phyloP scores from a whole-genome alignment of 345 rosid species.

The Boechera stricta region DNA sequence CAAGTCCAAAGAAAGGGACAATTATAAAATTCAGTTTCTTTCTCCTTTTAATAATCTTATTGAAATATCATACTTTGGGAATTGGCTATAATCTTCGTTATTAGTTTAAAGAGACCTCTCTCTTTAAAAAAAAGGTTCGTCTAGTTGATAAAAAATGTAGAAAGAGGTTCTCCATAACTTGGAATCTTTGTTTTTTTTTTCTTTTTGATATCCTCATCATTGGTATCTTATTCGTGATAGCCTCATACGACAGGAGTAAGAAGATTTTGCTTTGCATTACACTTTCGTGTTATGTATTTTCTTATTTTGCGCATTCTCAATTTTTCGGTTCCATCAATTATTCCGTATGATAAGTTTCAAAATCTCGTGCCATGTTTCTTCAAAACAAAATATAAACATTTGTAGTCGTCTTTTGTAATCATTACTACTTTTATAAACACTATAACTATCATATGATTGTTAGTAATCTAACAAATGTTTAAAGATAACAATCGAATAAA shows the following conservation, averaged over 20 bases:
- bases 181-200: conserved; percentile 27
- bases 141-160: conserved; percentile 30
- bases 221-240: conserved; percentile 42
- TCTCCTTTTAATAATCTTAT: conserved; percentile 17
- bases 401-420: conserved; percentile 35
- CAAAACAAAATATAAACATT: background rate
- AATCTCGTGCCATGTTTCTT: conserved; percentile 21
- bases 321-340: conserved; percentile 26
- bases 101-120: conserved; percentile 10
- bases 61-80: conserved; percentile 18
- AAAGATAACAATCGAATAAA: conserved; percentile 30
- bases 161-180: conserved; percentile 36
- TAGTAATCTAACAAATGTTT: conserved; percentile 38
- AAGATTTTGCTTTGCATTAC: conserved; percentile 24
- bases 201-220: conserved; percentile 20
- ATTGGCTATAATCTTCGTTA: background rate
- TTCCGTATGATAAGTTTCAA: conserved; percentile 22
- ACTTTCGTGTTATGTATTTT: conserved; percentile 17
- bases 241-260: conserved; percentile 13
- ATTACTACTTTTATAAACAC: conserved; percentile 3
- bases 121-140: background rate
- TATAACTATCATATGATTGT: conserved; percentile 34
- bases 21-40: background rate
- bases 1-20: conserved; percentile 17
- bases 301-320: background rate